Base-by-base conservation (phyloP, 2,329 filamentous ascomycete species). In the Botrytis deweyae region DNA sequence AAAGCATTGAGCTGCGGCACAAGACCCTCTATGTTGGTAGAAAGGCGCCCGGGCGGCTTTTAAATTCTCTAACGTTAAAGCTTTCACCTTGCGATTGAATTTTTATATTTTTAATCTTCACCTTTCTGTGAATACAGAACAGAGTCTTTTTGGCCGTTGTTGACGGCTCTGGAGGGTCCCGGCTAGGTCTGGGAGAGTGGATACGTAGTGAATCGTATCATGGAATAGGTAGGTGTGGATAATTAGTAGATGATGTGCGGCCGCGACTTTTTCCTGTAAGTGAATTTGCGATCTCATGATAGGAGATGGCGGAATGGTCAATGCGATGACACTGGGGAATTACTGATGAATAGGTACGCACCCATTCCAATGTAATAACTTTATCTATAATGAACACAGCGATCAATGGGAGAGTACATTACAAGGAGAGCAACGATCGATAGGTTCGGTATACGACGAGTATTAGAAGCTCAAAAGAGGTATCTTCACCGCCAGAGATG, bases 51-150 rank as follows among this genome's bases (percentile, higher is more conserved):
- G 40, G 40, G 40, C 33, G 65, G 16, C 36, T n/a, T 67, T 40
- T 29, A 40, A 55, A n/a, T 67, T 67, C 46, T 67, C 65, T 67
- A 67, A 67, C 18, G 65, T 40, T 67, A 44, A 67, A 29, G 16
- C 46, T 55, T 55, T 55, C n/a, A 40, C 65, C 65, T 42, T 38
- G 36, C 65, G 46, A 67, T 40, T 67, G 65, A 67, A 67, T 52
- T 40, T 67, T 55, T 55, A 25, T 2, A 55, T 9, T 67, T 52
- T 29, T 29, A 40, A 55, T 52, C 8, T 36, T 16, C 36, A 3
- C 18, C 36, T 40, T 16, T 38, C 12, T 7, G 40, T 18, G 25
- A 62, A 2, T 40, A 63, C 8, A 63, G 6, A 38, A 33, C 3
- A 33, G 33, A 33, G 20, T 4, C 5, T 40, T 40, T 29, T 4